phyloP scores from a whole-genome alignment of 768 basidiomycete genomes.

The Termitomyces bulborhizus region DNA sequence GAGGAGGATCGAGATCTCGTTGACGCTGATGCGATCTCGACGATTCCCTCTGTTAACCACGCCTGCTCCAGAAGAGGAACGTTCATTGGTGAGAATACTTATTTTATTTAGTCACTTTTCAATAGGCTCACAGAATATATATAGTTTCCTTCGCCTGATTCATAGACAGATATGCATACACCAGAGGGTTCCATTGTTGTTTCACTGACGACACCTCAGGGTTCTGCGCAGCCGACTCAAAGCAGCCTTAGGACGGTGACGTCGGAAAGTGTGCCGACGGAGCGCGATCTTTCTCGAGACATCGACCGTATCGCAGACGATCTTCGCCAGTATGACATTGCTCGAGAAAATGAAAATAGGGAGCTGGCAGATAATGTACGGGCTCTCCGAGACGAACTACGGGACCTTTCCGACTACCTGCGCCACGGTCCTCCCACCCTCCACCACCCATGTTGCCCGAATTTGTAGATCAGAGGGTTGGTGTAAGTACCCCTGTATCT shows the following conservation, averaged over 20 bases:
- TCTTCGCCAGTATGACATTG: conserved; percentile 45
- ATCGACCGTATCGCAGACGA: conserved; percentile 50
- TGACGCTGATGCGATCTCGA: conserved; percentile 27
- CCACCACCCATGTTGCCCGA: conserved; percentile 8
- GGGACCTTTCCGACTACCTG: conserved; percentile 52
- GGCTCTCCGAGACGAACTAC: conserved; percentile 64
- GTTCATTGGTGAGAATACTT: conserved; percentile 11
- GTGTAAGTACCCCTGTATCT: conserved; percentile 28
- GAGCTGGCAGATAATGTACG: conserved; percentile 64
- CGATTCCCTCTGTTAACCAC: conserved; percentile 54
- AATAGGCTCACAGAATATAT: conserved; percentile 1
- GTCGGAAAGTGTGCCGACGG: conserved; percentile 37
- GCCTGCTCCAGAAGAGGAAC: conserved; percentile 13
- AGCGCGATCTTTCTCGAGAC: conserved; percentile 45
- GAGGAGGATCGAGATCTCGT: conserved; percentile 18
- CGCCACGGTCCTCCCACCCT: conserved; percentile 21
- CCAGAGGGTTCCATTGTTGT: conserved; percentile 33
- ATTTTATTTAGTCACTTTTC: neutral
- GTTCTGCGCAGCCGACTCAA: conserved; percentile 27
- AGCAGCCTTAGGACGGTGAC: conserved; percentile 26
- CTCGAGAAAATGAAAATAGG: conserved; percentile 56
- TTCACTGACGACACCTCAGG: conserved; percentile 34
- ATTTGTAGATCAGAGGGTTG: conserved; percentile 36
- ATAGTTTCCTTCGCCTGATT: neutral
- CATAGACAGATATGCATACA: conserved; percentile 23